Evolutionary conservation across 257 asterid species (phyloP).

Genomic region (Sherardia arvensis): DNA sequence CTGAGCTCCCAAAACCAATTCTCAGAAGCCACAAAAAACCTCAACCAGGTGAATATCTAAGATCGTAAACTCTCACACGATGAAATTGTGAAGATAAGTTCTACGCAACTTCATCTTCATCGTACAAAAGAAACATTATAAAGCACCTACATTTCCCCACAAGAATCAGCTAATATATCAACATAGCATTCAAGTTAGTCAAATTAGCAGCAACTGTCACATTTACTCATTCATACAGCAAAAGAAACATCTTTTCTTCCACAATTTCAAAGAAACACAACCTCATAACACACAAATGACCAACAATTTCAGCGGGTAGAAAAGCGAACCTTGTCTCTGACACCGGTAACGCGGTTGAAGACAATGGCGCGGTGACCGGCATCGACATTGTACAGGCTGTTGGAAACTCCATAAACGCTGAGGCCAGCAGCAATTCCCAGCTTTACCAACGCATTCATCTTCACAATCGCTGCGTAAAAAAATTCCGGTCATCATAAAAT

Average conservation of each 20-base stretch:
- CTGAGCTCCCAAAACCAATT: not conserved
- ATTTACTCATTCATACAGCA: not conserved
- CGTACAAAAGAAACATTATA: too few relatives aligned
- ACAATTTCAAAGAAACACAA: not conserved
- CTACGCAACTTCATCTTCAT: too few relatives aligned
- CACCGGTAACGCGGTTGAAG: conserved; percentile 64
- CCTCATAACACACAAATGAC: not conserved
- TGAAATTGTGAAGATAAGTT: too few relatives aligned
- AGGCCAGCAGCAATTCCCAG: conserved; percentile 58
- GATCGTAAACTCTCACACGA: too few relatives aligned
- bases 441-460: conserved; percentile 57
- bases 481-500: not conserved
- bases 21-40: not conserved
- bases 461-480: conserved; percentile 17
- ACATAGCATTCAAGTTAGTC: too few relatives aligned
- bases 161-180: too few relatives aligned
- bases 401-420: conserved; percentile 55
- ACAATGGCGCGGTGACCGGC: conserved; percentile 91
- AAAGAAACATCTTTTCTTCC: not conserved
- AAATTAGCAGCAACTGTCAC: too few relatives aligned
- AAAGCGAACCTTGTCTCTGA: conserved; percentile 58
- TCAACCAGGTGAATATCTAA: not conserved
- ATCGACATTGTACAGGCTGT: conserved; percentile 89
- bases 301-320: not conserved
- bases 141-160: too few relatives aligned